Evolutionary conservation across 2,329 filamentous ascomycete species (phyloP).

Genomic region (Cordyceps farinosa): DNA sequence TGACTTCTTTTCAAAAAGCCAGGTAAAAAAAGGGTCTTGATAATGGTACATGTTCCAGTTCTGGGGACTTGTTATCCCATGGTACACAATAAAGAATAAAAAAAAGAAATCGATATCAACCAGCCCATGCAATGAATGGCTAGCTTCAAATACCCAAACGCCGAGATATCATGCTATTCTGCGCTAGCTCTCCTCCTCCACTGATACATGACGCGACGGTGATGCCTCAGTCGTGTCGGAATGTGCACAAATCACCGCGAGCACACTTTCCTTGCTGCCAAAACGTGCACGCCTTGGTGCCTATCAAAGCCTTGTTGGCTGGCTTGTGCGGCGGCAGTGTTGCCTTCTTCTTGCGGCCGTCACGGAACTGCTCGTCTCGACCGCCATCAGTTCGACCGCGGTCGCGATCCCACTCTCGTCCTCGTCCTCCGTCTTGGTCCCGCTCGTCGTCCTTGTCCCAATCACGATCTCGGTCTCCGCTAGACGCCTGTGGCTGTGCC

Average conservation of each 20-base stretch:
- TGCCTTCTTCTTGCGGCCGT: slow-evolving; percentile 39
- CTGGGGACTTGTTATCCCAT: not conserved
- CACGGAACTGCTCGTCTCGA: slow-evolving; percentile 31
- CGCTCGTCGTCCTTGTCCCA: slow-evolving; percentile 24
- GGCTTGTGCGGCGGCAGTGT: slow-evolving; percentile 41
- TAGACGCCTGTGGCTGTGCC: slow-evolving; percentile 19
- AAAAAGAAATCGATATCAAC: slow-evolving; percentile 1
- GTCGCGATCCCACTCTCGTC: slow-evolving; percentile 32
- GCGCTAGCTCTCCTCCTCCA: not conserved
- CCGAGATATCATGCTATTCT: slow-evolving; percentile 7
- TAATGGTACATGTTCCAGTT: slow-evolving; percentile 7
- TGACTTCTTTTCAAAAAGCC: not conserved
- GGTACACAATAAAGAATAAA: slow-evolving; percentile 5
- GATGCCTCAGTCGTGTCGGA: slow-evolving; percentile 55
- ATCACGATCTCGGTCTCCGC: slow-evolving; percentile 26
- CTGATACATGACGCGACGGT: not conserved
- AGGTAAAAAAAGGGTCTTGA: not conserved
- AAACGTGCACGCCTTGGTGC: slow-evolving; percentile 67
- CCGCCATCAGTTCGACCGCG: slow-evolving; percentile 34
- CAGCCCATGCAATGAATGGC: not conserved
- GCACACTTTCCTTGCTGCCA: slow-evolving; percentile 68
- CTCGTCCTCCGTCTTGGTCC: slow-evolving; percentile 10
- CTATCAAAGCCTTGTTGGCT: slow-evolving; percentile 55
- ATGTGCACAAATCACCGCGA: slow-evolving; percentile 71
- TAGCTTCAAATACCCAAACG: slow-evolving; percentile 7